Base-by-base conservation (phyloP, 2,329 filamentous ascomycete species). In the Apiospora kogelbergensis region DNA sequence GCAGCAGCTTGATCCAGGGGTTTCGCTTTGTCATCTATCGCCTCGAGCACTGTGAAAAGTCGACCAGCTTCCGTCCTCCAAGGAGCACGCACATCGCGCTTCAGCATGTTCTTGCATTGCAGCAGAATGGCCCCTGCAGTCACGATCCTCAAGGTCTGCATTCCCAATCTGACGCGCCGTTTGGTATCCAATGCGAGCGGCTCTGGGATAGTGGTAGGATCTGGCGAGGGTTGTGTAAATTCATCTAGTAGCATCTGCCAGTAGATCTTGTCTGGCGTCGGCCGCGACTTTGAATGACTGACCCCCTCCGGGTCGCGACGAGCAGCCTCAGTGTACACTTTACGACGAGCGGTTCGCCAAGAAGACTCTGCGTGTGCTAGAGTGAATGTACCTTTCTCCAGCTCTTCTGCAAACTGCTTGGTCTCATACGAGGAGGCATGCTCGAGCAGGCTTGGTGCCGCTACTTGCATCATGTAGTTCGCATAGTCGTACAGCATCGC, bases 71-170 rank as follows among this genome's bases (percentile, higher is more conserved):
- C 91, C 30, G 84, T 88, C 79, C 91, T 93, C 93, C 93, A 96
- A 24, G 91, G 89, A 15, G 88, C 87, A 60, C 93, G 89, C 3
- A 94, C 91, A 75, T 95, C 93, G 20, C 93, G 89, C 80, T 94
- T 95, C 41, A 96, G 86, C 9, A 95, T 84, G 73, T 94, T 95
- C 82, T 96, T 96, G 79, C 91, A 91, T 66, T 94, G 93, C 17
- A 95, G 82, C 37, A 95, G 82, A 64, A 95, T 91, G 0, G 92
- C 91, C 1, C 91, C 92, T 3, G 91, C 88, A 1, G 91, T 92
- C 26, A 93, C 88, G 73, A 95, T 90, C 60, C 89, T 87, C 63
- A 91, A 80, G 0, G 89, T 84, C 69, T 89, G 84, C 33, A 81
- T 78, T 10, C 89, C 87, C 64, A 89, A 85, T 26, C 84, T 84